Evolutionary conservation across 2,329 filamentous ascomycete genomes (phyloP), one percentile per base, ranked within the genome.

Genomic region (Scolecobasidium constrictum): DNA sequence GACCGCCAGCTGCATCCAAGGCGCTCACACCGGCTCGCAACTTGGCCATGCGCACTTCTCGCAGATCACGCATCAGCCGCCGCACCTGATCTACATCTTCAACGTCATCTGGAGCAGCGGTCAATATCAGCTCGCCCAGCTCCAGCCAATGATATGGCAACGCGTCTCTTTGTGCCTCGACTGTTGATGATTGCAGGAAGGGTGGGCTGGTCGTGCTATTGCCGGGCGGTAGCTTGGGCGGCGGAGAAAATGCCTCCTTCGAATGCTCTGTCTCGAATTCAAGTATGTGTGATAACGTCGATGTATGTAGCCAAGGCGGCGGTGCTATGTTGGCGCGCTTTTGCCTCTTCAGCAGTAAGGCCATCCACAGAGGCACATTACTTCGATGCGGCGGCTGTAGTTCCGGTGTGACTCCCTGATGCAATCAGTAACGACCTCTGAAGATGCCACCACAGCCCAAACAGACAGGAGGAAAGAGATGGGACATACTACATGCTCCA

Each of bases 61-160:
- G 73, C 49, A 96, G 60, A 56, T 94, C 88, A 42, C 88, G 70
- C 47, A 95, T 59, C 46, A 94, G 59, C 19, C 82, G 75, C 5
- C 88, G 71, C 5, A 93, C 80, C 50, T 80, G 77, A 50, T 87
- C 81, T 2, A 84, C 72, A 1, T 82, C 69, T 26, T 76, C 73
- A 39, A 96, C 74, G 59, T 95, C 88, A 60, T 95, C 88, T 19
- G 77, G 73, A 3, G 88, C 88, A 43, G 86, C 82, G 37, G 88
- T 83, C 2, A 98, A 74, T 36, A 98, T 68, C 58, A 93, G 78
- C 62, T 94, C 87, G 15, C 83, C 81, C 6, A 96, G 66, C 63
- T 96, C 92, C 34, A 94, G 74, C 88, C 90, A 98, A 66, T 96
- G 90, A 58, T 94, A 96, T 0, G 92, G 92, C 22, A 98, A 68